Percentiles rank a stretch among this genome's conserved stretches.
phyloP scores from a whole-genome alignment of 2,329 filamentous ascomycete species.

The Sporothrix luriei region DNA sequence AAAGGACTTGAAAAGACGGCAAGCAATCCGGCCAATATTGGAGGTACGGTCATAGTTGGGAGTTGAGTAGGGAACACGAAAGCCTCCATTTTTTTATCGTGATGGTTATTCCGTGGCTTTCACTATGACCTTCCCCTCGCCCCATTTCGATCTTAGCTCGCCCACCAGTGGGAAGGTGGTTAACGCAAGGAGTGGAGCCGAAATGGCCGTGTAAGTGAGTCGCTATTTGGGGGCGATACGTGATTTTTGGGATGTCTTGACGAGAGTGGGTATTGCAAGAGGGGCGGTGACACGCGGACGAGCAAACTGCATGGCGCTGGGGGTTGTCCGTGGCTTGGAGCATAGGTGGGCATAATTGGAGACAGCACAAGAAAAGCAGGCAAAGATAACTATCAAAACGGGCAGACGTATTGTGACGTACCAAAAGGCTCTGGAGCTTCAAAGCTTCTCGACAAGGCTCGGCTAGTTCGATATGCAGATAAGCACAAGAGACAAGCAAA shows the following conservation, averaged over 20 bases:
- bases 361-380: not conserved
- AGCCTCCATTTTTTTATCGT: not conserved
- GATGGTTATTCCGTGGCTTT: not conserved
- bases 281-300: not conserved
- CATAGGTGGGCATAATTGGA: not conserved
- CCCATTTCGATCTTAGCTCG: not conserved
- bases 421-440: not conserved
- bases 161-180: not conserved
- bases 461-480: conserved; percentile 20
- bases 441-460: conserved; percentile 2
- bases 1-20: conserved; percentile 5
- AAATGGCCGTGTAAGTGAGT: conserved; percentile 16
- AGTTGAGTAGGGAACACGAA: not conserved
- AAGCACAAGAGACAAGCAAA: not conserved
- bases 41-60: not conserved
- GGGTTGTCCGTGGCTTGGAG: conserved; percentile 6
- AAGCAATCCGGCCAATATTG: not conserved
- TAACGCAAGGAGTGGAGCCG: conserved; percentile 15
- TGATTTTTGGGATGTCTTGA: not conserved
- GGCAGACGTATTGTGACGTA: not conserved
- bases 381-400: not conserved
- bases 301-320: conserved; percentile 12
- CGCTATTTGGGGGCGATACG: not conserved
- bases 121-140: not conserved
- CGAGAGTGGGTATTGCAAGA: conserved; percentile 12